Evolutionary conservation across 345 rosid genomes (phyloP), one percentile per base, ranked within the genome.

Genomic region (Rhodamnia rubescens): DNA sequence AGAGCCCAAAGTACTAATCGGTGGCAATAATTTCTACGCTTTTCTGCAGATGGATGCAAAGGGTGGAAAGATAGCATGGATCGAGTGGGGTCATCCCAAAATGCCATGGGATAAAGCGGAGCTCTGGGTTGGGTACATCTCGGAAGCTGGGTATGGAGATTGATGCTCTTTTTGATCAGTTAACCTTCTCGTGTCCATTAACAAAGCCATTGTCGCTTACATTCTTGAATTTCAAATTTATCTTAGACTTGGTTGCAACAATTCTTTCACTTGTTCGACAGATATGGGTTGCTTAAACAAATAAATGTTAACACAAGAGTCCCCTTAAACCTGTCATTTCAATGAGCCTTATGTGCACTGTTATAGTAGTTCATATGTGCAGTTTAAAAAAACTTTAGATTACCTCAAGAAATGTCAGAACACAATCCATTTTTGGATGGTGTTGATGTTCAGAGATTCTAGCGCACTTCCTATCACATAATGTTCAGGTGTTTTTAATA

Each of bases 41-140:
- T 97, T 94, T 88, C 98, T 98, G 21, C 98, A 93, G 5, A 32
- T 96, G 82, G 98, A 97, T 58, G 88, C 93, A 15, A 91, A 92
- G 84, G 92, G 96, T 83, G 95, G 93, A 90, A 87, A 93, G 82
- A 87, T 96, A 64, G 98, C 98, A 27, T 97, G 95, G 99, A 92
- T 97, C 49, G 92, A 93, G 84, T 95, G 99, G 98, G 87, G 91
- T 56, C 98, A 94, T 85, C 98, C 99, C 75, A 94, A 93, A 88
- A 96, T 95, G 98, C 98, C 98, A 21, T 96, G 98, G 99, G 99
- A 96, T 87, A 93, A 91, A 91, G 69, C 99, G n/a, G 95, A 94
- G 88, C 93, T 97, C 49, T 94, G 98, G 98, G 96, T 95, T 90
- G 99, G 98, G 83, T 92, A 89, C 90, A 91, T 96, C 85, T 92